These are phyloP conservation scores for Aulographum hederae DNA, from an alignment of 2,329 filamentous ascomycete genomes.

Conservation along the genomic window DNA sequence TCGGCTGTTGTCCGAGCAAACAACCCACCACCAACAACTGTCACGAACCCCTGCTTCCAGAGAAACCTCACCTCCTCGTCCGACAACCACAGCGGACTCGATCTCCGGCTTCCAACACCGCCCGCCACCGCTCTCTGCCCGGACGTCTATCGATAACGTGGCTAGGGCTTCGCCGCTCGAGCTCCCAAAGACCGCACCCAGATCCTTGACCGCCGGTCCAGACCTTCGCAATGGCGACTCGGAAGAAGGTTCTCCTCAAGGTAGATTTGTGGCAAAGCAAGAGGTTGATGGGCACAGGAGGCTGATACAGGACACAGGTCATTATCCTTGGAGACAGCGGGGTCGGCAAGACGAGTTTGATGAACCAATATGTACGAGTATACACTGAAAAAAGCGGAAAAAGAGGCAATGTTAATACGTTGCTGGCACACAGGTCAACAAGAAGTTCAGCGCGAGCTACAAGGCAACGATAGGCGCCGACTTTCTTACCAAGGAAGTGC, in stretches of 20 bases:
- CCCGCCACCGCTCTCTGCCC: too few relatives aligned
- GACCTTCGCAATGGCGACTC: slow-evolving; percentile 69
- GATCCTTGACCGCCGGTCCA: too few relatives aligned
- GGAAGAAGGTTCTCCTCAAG: slow-evolving; percentile 86
- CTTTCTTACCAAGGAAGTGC: slow-evolving; percentile 93
- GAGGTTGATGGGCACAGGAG: slow-evolving; percentile 4
- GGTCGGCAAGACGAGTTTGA: slow-evolving; percentile 98
- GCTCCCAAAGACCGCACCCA: too few relatives aligned
- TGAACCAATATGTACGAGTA: slow-evolving; percentile 99
- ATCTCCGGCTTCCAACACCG: too few relatives aligned
- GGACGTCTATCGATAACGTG: too few relatives aligned
- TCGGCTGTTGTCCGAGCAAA: too few relatives aligned
- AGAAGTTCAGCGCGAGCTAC: slow-evolving; percentile 99
- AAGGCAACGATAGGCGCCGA: slow-evolving; percentile 98
- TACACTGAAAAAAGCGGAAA: not conserved
- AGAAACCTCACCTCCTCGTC: too few relatives aligned
- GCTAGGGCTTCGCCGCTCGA: too few relatives aligned
- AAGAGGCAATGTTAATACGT: not conserved
- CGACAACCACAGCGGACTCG: too few relatives aligned
- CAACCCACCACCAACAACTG: too few relatives aligned
- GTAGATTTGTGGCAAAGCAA: too few relatives aligned
- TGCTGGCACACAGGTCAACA: slow-evolving; percentile 71
- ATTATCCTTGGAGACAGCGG: slow-evolving; percentile 98
- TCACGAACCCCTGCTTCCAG: too few relatives aligned
- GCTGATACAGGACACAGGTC: slow-evolving; percentile 39